Percentiles rank a stretch among this genome's conserved stretches.
These are phyloP conservation scores for Haplosporangium sp. DNA, from an alignment of 371 early-diverging fungal species.

Conservation along the genomic window DNA sequence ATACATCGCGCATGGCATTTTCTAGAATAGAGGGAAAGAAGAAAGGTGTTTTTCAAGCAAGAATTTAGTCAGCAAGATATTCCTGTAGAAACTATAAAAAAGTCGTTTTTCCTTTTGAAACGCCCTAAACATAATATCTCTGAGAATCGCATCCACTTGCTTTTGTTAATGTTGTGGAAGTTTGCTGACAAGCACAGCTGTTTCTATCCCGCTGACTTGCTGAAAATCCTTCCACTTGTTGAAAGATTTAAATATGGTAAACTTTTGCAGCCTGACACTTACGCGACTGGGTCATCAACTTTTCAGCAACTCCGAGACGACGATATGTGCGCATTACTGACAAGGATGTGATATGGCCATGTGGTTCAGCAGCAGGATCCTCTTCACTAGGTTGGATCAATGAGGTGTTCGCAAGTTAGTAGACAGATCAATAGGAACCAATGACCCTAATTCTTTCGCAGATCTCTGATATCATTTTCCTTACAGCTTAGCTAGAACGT, in stretches of 20 bases:
- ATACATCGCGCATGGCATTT: conserved; percentile 90
- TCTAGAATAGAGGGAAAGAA: conserved; percentile 55
- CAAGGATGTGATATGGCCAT: conserved; percentile 97
- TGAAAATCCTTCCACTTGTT: conserved; percentile 15
- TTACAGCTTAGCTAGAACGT: conserved; percentile 97
- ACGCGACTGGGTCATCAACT: conserved; percentile 94
- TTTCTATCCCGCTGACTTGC: conserved; percentile 26
- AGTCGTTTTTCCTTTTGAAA: neutral
- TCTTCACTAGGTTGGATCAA: conserved; percentile 78
- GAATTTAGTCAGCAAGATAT: neutral
- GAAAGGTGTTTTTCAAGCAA: neutral
- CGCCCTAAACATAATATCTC: neutral
- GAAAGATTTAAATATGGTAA: neutral
- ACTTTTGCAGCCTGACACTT: conserved; percentile 34
- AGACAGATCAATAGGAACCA: neutral
- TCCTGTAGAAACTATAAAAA: neutral
- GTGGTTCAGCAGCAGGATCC: conserved; percentile 78
- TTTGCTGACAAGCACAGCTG: conserved; percentile 23
- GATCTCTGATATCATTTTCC: neutral
- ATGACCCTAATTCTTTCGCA: neutral
- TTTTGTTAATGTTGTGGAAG: conserved; percentile 15
- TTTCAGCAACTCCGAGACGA: conserved; percentile 95
- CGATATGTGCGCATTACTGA: conserved; percentile 96
- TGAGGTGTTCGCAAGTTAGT: neutral
- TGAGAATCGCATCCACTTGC: neutral